Evolutionary conservation across 2,329 filamentous ascomycete species (phyloP).

Genomic region (Colletotrichum musicola): DNA sequence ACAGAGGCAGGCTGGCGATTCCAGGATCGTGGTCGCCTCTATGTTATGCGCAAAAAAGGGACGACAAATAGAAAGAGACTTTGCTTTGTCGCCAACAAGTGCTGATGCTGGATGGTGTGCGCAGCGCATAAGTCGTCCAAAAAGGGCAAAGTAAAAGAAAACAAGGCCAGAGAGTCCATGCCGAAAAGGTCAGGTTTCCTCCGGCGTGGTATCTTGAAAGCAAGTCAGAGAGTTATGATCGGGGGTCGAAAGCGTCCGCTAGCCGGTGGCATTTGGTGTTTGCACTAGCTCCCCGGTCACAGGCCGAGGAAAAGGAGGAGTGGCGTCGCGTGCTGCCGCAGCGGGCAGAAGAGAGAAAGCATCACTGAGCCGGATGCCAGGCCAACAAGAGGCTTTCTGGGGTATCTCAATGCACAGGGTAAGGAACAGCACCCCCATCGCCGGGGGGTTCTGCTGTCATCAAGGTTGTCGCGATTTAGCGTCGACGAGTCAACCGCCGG

Average conservation of each 20-base stretch:
- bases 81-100: slow-evolving; percentile 32
- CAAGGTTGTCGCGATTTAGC: slow-evolving; percentile 33
- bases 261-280: slow-evolving; percentile 11
- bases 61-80: slow-evolving; percentile 17
- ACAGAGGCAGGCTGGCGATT: slow-evolving; percentile 12
- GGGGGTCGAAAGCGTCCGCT: slow-evolving; percentile 25
- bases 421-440: slow-evolving; percentile 22
- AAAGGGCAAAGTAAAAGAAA: slow-evolving; percentile 16
- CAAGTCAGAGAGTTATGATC: slow-evolving; percentile 35
- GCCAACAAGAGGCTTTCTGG: slow-evolving; percentile 31
- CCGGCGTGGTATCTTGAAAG: slow-evolving; percentile 39
- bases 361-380: slow-evolving; percentile 19
- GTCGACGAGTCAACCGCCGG: slow-evolving; percentile 36
- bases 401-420: slow-evolving; percentile 37
- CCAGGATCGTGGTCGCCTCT: slow-evolving; percentile 31
- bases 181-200: slow-evolving; percentile 24
- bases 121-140: slow-evolving; percentile 23
- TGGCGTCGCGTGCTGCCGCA: not conserved
- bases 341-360: slow-evolving; percentile 18
- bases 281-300: not conserved
- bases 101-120: slow-evolving; percentile 30
- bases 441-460: slow-evolving; percentile 28
- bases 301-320: not conserved
- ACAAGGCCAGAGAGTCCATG: slow-evolving; percentile 30
- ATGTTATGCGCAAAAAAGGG: slow-evolving; percentile 26